Evolutionary conservation across 1,284 basidiomycete species (phyloP), one percentile per base, ranked within the genome.

Genomic region (Flammula alnicola): DNA sequence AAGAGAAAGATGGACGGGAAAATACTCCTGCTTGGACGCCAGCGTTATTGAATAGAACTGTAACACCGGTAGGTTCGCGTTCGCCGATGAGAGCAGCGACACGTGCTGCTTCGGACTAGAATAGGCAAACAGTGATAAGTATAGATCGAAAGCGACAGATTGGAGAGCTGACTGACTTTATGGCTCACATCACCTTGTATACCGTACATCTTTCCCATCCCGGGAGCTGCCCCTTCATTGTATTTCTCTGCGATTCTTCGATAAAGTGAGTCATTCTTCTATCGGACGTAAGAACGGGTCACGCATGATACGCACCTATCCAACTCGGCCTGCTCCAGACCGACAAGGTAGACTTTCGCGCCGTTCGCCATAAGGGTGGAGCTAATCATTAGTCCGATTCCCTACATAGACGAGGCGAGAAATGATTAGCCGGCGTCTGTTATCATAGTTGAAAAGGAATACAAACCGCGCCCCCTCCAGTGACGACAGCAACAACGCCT

Each of bases 271-370:
- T 46, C n/a, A 14, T 14, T 10, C 19, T 20, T n/a, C 8, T n/a
- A n/a, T n/a, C n/a, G n/a, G n/a, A n/a, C n/a, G n/a, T n/a, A n/a
- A n/a, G n/a, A n/a, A n/a, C n/a, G n/a, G n/a, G n/a, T n/a, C 14
- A 30, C 5, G 47, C 14, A 14, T 11, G 6, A 22, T n/a, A 35
- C 16, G 12, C 16, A 49, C 47, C 40, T 33, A 8, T 49, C 47
- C 17, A 49, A 37, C 20, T 49, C 31, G n/a, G 32, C 19, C 14
- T 49, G 47, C 4, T 43, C 23, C 12, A 38, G 47, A 4, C 47
- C 47, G 30, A 49, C 25, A 14, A 49, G 41, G 26, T 49, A 49
- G 9, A 49, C 47, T 29, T 49, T 49, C 5, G 47, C 47, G 14
- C 47, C 47, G 7, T 49, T 49, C 3, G 47, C 39, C n/a, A 49